Evolutionary conservation across 371 early-diverging fungal genomes (phyloP).

Genomic region (Syncephalis plumigaleata): DNA sequence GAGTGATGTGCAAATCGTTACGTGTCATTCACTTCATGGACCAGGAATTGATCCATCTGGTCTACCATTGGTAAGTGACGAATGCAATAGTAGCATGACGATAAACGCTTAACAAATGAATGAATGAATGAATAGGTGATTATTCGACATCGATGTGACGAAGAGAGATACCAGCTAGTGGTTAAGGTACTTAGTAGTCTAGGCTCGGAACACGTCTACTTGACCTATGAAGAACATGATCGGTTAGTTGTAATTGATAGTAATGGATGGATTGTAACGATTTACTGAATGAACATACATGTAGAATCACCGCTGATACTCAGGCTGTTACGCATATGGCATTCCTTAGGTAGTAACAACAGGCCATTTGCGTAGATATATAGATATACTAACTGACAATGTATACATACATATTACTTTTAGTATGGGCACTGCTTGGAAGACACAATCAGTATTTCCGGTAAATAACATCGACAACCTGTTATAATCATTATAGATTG

Average conservation of each 20-base stretch:
- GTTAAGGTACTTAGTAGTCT: conserved; percentile 49
- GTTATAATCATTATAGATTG: background rate
- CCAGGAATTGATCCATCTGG: conserved; percentile 69
- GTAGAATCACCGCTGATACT: conserved; percentile 82
- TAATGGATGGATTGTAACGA: background rate
- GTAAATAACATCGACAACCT: conserved; percentile 19
- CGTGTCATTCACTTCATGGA: conserved; percentile 92
- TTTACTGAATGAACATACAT: background rate
- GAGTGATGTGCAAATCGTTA: conserved; percentile 76
- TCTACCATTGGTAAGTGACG: conserved; percentile 51
- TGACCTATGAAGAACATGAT: conserved; percentile 77
- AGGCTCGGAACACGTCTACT: conserved; percentile 57
- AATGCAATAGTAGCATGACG: background rate
- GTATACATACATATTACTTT: background rate
- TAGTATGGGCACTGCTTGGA: conserved; percentile 93
- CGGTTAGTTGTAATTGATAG: conserved; percentile 8
- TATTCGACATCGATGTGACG: conserved; percentile 52
- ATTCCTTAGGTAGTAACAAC: conserved; percentile 45
- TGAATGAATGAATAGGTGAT: conserved; percentile 23
- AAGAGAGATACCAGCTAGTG: conserved; percentile 36
- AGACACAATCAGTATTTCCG: conserved; percentile 54
- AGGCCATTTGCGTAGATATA: background rate
- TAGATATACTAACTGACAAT: background rate
- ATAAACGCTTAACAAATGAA: background rate
- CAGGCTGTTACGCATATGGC: conserved; percentile 94